Evolutionary conservation across 352 stramenopile genomes (phyloP), one percentile per base, ranked within the genome.

Genomic region (Phytopythium cucurbitacearum): DNA sequence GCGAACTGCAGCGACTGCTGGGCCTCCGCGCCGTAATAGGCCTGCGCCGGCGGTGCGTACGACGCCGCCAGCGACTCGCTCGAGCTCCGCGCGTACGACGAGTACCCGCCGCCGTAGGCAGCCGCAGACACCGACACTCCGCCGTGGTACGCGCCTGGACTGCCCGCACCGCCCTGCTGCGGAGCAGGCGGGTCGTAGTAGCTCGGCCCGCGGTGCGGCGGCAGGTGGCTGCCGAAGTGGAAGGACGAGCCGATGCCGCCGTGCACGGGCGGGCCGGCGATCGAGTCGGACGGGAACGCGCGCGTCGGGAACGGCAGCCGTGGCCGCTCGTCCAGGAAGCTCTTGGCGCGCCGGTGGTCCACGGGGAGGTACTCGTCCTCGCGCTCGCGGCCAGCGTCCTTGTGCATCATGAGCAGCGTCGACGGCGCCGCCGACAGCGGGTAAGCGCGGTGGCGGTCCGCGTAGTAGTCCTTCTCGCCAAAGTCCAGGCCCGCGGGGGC

Each of bases 291-390:
- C 35, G 76, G 76, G 57, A 87, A 85, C 1, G 76, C 63, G 28
- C 71, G 67, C 15, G 76, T 87, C 7, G 71, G 76, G 59, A 87
- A 87, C 16, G 76, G 71, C 15, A 88, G 58, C 7, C 72, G 60
- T 11, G 73, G 69, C 0, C 71, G 69, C 3, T 83, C 68, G 38
- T 86, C 70, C 44, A 65, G 28, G 40, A 71, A 65, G 6, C 61
- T 56, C 57, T 81, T 76, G 7, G 57, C 16, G 7, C 47, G 47
- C 8, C 47, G 35, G 53, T 16, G 15, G 15, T 40, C 13, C 49
- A 38, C 10, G 41, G 41, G 0, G 33, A 49, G 0, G 35, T 62
- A 53, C 21, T 54, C 13, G 44, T 72, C 65, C 35, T 67, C 65
- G 13, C 62, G 41, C 21, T 76, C 64, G 13, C 65, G 48, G 16